A percentile compares a stretch with the other conserved stretches of the same genome.
These are phyloP conservation scores for Ceratocystis variospora DNA, from an alignment of 2,329 filamentous ascomycete genomes.

Conservation along the genomic window DNA sequence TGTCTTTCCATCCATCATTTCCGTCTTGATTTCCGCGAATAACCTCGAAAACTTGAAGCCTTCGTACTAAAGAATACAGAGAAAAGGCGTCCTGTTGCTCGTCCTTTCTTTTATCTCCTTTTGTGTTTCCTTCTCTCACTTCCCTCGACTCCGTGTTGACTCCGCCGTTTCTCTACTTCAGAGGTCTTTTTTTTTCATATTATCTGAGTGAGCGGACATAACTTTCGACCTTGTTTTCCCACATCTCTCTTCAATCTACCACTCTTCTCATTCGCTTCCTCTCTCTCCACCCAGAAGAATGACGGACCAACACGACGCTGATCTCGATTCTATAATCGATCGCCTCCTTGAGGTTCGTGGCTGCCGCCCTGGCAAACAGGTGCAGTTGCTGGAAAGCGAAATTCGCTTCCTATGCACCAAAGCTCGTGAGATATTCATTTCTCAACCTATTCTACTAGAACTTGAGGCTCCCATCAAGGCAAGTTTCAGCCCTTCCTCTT, in stretches of 20 bases:
- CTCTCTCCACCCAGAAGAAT: constrained; percentile 26
- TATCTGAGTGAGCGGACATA: constrained; percentile 6
- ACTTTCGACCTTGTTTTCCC: not conserved
- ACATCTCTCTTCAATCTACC: not conserved
- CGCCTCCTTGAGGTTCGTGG: constrained; percentile 93
- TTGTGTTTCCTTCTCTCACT: not conserved
- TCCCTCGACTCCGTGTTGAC: constrained; percentile 1
- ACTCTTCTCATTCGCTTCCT: constrained; percentile 4
- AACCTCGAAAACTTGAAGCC: not conserved
- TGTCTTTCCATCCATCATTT: not conserved
- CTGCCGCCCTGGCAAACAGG: constrained; percentile 95
- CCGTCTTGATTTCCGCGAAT: not conserved
- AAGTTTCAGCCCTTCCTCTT: constrained; percentile 25
- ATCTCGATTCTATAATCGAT: constrained; percentile 99
- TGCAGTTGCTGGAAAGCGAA: constrained; percentile 89
- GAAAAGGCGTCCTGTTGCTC: not conserved
- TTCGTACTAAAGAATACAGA: not conserved
- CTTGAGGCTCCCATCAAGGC: constrained; percentile 99
- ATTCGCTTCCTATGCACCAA: constrained; percentile 97
- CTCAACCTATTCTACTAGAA: constrained; percentile 93
- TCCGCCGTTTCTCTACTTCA: constrained; percentile 11
- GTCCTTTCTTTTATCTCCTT: constrained; percentile 1
- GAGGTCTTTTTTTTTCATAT: not conserved
- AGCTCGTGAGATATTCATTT: constrained; percentile 98
- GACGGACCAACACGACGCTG: constrained; percentile 71